A percentile compares a stretch with the other conserved stretches of the same genome.
These are phyloP conservation scores for Russula dissimulans DNA, from an alignment of 768 basidiomycete genomes.

Conservation along the genomic window DNA sequence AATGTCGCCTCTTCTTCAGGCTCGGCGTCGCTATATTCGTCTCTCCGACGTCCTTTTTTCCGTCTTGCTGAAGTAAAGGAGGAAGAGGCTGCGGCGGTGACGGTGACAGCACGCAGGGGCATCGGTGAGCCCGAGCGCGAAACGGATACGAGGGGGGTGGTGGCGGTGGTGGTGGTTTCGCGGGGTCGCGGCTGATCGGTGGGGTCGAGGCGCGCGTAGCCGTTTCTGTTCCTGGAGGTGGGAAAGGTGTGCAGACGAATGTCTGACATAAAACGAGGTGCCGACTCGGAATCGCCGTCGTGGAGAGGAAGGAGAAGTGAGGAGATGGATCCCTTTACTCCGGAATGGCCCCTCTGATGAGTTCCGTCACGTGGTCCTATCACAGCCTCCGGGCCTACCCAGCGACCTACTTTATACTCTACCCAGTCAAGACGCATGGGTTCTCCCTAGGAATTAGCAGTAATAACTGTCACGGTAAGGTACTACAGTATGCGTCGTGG, in stretches of 20 bases:
- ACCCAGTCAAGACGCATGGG: no score
- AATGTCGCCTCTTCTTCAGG: conserved; percentile 16
- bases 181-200: not conserved
- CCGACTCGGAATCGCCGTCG: not conserved
- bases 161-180: not conserved
- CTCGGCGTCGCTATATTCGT: conserved; percentile 11
- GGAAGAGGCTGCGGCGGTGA: not conserved
- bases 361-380: no score
- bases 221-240: conserved; percentile 5
- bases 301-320: not conserved
- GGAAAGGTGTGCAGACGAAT: conserved; percentile 15
- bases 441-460: no score
- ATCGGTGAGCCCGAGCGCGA: conserved; percentile 9
- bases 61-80: conserved; percentile 4
- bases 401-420: no score
- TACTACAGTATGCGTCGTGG: no score
- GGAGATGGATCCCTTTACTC: no score
- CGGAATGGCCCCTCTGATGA: no score
- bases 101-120: not conserved
- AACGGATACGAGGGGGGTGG: not conserved
- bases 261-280: conserved; percentile 17
- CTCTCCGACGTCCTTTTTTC: conserved; percentile 10
- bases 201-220: conserved; percentile 4
- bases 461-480: no score
- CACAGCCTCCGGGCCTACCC: no score